phyloP scores from a whole-genome alignment of 768 basidiomycete species.

The Agrocybe pediades region DNA sequence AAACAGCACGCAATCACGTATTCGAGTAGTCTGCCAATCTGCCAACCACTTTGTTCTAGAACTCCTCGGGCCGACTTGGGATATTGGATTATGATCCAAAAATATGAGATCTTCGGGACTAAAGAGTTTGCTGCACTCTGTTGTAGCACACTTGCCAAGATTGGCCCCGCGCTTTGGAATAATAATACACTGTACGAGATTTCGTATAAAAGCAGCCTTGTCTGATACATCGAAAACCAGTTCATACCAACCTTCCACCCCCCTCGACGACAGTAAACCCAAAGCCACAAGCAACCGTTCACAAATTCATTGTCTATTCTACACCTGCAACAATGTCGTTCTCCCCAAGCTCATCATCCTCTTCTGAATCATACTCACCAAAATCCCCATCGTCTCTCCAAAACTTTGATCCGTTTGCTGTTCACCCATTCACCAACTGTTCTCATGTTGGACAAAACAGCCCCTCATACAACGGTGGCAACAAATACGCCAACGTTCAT shows the following conservation, averaged over 20 bases:
- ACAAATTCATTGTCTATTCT: not conserved
- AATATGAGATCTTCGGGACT: not conserved
- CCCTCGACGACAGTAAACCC: too few species aligned
- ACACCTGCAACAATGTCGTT: constrained; percentile 7
- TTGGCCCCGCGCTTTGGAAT: not conserved
- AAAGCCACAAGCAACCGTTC: not conserved
- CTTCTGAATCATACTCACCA: constrained; percentile 20
- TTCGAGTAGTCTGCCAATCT: not conserved
- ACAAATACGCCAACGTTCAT: constrained; percentile 14
- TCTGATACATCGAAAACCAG: not conserved
- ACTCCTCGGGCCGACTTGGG: not conserved
- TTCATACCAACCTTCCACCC: not conserved
- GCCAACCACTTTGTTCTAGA: not conserved
- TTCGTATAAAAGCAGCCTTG: not conserved
- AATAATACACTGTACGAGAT: not conserved
- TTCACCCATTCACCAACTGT: constrained; percentile 32
- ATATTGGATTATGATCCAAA: not conserved
- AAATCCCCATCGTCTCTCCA: constrained; percentile 15
- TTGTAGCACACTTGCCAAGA: not conserved
- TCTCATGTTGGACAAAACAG: constrained; percentile 17
- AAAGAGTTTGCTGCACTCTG: not conserved
- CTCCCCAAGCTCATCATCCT: constrained; percentile 19
- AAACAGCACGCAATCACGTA: not conserved
- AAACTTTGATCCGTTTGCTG: constrained; percentile 32
- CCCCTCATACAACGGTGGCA: not conserved